These are phyloP conservation scores for Fraxinus latifolia DNA, from an alignment of 305 asterid genomes.

Conservation along the genomic window DNA sequence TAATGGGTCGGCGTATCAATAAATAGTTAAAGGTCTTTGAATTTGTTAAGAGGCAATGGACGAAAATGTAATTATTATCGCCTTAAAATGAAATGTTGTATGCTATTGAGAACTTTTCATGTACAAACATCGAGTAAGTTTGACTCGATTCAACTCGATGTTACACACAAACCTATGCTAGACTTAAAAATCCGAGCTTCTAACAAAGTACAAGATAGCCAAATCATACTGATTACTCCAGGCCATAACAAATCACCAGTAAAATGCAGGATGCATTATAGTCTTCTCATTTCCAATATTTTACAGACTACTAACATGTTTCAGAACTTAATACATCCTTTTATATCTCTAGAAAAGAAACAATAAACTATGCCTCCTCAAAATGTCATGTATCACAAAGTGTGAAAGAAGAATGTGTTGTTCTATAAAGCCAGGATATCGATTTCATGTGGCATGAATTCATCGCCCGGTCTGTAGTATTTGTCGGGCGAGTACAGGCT, in stretches of 20 bases:
- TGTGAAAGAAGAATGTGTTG: background rate
- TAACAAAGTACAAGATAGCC: background rate
- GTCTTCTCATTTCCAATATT: background rate
- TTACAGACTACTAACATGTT: constrained; percentile 11
- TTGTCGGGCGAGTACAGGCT: constrained; percentile 87
- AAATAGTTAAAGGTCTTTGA: too few species aligned
- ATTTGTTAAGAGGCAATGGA: background rate
- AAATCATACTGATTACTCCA: background rate
- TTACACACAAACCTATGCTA: background rate
- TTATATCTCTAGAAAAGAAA: background rate
- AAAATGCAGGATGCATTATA: background rate
- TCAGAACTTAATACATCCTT: constrained; percentile 11
- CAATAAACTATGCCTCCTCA: background rate
- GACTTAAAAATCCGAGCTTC: background rate
- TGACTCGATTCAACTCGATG: background rate
- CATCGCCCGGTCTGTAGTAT: constrained; percentile 91
- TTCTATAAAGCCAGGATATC: constrained; percentile 52
- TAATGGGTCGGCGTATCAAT: background rate
- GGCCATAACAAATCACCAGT: background rate
- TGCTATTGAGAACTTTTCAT: background rate
- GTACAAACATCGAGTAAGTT: background rate
- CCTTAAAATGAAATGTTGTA: background rate
- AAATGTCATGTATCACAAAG: background rate
- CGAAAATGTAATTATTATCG: background rate
- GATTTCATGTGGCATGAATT: constrained; percentile 95